Conservation (phyloP, 2,329 filamentous ascomycete genomes). For the Botrytis elliptica region DNA sequence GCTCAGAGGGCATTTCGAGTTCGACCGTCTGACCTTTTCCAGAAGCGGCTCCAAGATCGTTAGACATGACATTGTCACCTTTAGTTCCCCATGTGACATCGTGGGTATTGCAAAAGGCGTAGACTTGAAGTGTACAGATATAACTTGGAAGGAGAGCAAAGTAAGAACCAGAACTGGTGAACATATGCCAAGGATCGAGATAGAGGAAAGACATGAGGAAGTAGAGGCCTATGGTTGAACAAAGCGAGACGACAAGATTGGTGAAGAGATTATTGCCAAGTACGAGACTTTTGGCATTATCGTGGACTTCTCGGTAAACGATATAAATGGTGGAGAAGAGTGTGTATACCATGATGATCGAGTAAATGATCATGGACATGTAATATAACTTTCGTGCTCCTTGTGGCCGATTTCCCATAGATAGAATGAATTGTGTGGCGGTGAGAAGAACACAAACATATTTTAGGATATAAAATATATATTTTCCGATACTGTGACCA, state of each 20-base stretch:
- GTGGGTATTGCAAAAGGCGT: constrained; percentile 99
- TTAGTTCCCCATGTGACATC: constrained; percentile 99
- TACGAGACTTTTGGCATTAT: constrained; percentile 47
- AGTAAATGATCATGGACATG: constrained; percentile 83
- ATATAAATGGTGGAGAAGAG: constrained; percentile 88
- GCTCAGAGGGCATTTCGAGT: constrained; percentile 95
- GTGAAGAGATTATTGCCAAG: constrained; percentile 90
- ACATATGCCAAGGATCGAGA: constrained; percentile 98
- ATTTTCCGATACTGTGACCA: constrained; percentile 77
- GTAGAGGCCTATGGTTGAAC: constrained; percentile 88
- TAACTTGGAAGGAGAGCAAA: constrained; percentile 89
- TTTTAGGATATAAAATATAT: constrained; percentile 82
- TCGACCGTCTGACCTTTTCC: constrained; percentile 75
- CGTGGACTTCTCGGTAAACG: constrained; percentile 72
- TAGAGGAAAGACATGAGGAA: constrained; percentile 96
- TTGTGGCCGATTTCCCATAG: constrained; percentile 93
- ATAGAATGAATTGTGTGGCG: constrained; percentile 92
- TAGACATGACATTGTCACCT: constrained; percentile 92
- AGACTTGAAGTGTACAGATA: constrained; percentile 96
- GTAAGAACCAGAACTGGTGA: constrained; percentile 88
- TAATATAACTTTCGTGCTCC: constrained; percentile 91
- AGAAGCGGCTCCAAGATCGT: constrained; percentile 84
- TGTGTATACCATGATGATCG: constrained; percentile 93
- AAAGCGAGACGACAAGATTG: constrained; percentile 87
- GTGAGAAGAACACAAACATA: constrained; percentile 87